These are phyloP conservation scores for Syzygium jambos DNA, from an alignment of 345 rosid species.

Conservation along the genomic window DNA sequence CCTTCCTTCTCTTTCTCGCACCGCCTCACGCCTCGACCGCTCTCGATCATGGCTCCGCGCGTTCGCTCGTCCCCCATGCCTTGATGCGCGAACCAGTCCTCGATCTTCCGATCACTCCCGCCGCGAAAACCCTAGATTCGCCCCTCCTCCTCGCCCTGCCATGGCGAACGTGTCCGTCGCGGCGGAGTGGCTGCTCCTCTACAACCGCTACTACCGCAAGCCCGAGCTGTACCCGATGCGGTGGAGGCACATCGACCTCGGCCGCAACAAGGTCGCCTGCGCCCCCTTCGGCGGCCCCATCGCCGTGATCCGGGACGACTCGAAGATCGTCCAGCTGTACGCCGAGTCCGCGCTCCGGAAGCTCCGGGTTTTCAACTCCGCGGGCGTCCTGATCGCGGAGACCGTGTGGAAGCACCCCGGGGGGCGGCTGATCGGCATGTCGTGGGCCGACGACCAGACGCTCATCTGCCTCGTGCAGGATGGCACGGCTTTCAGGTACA, in stretches of 20 bases:
- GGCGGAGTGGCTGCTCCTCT: conserved; percentile 96
- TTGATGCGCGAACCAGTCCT: background rate
- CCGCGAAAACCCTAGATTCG: background rate
- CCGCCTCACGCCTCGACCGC: background rate
- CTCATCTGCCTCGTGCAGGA: conserved; percentile 81
- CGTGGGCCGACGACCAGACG: conserved; percentile 92
- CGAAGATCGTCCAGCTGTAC: conserved; percentile 95
- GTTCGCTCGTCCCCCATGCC: background rate
- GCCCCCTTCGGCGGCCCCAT: conserved; percentile 92
- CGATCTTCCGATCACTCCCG: background rate
- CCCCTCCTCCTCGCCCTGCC: background rate
- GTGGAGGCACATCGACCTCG: conserved; percentile 84
- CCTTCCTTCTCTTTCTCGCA: background rate
- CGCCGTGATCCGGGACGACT: conserved; percentile 93
- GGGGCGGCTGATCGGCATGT: conserved; percentile 83
- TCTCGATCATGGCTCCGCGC: background rate
- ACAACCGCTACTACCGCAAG: conserved; percentile 78
- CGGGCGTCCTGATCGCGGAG: conserved; percentile 70
- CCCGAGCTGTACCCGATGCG: conserved; percentile 79
- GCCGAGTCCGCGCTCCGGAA: conserved; percentile 96
- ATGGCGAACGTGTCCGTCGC: conserved; percentile 95
- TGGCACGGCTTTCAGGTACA: conserved; percentile 82
- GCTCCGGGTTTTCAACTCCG: conserved; percentile 88
- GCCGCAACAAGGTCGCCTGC: conserved; percentile 89
- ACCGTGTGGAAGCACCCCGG: conserved; percentile 94